Conservation (phyloP, 176 grass and related monocot genomes). For the Avena atlantica region DNA sequence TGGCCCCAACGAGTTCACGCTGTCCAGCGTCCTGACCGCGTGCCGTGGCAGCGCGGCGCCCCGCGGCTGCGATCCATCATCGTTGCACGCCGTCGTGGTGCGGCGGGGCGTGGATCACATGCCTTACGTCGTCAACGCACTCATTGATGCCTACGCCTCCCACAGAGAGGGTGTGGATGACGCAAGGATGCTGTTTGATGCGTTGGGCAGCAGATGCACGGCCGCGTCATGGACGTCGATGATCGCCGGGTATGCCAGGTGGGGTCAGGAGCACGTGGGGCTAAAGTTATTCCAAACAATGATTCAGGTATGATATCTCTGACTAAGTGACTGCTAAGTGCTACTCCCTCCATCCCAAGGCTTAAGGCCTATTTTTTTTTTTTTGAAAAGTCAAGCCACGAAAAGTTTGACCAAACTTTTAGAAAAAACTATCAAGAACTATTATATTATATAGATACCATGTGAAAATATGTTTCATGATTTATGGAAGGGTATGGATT, state of each 20-base stretch:
- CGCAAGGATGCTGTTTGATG: slow-evolving; percentile 50
- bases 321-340: background rate
- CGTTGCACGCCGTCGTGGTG: slow-evolving; percentile 41
- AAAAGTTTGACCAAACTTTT: no score
- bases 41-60: slow-evolving; percentile 30
- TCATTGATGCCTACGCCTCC: background rate
- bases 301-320: slow-evolving; percentile 50
- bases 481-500: no score
- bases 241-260: slow-evolving; percentile 53
- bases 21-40: slow-evolving; percentile 55
- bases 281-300: slow-evolving; percentile 48
- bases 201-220: slow-evolving; percentile 31
- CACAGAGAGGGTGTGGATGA: slow-evolving; percentile 24
- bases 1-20: slow-evolving; percentile 54
- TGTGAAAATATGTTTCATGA: no score
- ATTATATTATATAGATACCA: no score
- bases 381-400: no score
- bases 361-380: no score
- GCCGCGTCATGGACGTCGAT: slow-evolving; percentile 63
- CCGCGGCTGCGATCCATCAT: background rate
- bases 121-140: slow-evolving; percentile 47
- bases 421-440: no score
- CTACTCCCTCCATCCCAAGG: no score
- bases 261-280: slow-evolving; percentile 31
- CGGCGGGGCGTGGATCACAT: slow-evolving; percentile 40